Evolutionary conservation across 2,329 filamentous ascomycete genomes (phyloP).

Genomic region (Dactylellina drechsleri): DNA sequence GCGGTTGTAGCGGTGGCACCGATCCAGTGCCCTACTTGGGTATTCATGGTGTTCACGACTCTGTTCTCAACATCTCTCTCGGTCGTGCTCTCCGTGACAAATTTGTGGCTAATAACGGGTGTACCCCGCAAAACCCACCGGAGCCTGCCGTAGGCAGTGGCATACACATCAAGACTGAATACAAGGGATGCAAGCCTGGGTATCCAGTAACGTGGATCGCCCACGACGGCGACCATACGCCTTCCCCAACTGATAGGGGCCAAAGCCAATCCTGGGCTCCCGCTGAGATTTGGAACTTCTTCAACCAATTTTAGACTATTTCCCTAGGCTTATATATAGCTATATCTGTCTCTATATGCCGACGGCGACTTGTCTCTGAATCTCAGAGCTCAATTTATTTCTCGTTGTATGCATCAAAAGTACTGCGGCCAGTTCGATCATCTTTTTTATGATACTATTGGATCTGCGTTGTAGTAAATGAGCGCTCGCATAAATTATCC

Average conservation of each 20-base stretch:
- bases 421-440: too few relatives aligned
- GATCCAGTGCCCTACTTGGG: conserved; percentile 62
- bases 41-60: conserved; percentile 62
- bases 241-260: conserved; percentile 56
- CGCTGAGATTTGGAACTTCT: conserved; percentile 60
- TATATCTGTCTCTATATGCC: too few relatives aligned
- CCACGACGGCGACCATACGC: conserved; percentile 60
- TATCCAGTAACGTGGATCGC: conserved; percentile 61
- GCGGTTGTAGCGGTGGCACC: conserved; percentile 62
- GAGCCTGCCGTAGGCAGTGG: conserved; percentile 57
- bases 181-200: conserved; percentile 59
- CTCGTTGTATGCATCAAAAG: too few relatives aligned
- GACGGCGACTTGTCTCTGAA: too few relatives aligned
- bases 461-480: too few relatives aligned
- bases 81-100: conserved; percentile 62
- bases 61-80: conserved; percentile 60
- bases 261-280: conserved; percentile 44
- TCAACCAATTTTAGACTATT: conserved; percentile 45
- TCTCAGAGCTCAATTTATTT: too few relatives aligned
- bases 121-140: conserved; percentile 55
- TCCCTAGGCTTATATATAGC: too few relatives aligned
- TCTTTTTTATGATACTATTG: too few relatives aligned
- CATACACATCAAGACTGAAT: conserved; percentile 56
- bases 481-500: too few relatives aligned
- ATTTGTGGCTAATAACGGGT: conserved; percentile 62